Evolutionary conservation across 1,284 basidiomycete genomes (phyloP).

Genomic region (Meira miltonrushii): DNA sequence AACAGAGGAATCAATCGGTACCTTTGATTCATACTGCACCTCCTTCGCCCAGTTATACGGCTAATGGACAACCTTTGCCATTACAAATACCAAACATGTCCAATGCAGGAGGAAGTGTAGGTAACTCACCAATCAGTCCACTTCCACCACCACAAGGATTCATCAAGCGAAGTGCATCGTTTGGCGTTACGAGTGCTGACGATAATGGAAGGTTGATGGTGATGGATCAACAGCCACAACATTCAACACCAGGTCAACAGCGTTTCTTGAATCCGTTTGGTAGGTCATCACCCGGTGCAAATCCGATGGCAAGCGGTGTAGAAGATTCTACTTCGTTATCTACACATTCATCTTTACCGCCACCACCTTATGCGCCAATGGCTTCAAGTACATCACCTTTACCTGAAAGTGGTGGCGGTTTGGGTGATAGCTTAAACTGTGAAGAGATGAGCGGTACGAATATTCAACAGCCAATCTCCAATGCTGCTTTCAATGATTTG

Average conservation of each 20-base stretch:
- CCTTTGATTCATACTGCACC: conserved; percentile 8
- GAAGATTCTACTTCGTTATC: neutral
- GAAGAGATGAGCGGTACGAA: no score
- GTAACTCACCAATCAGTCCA: neutral
- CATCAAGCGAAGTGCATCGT: conserved; percentile 5
- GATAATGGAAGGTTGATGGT: neutral
- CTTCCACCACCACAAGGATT: neutral
- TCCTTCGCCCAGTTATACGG: neutral
- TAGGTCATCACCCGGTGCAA: neutral
- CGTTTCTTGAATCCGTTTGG: conserved; percentile 2
- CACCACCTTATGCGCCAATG: neutral
- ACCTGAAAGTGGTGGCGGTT: no score
- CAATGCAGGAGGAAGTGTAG: neutral
- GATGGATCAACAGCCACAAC: neutral
- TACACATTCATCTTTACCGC: neutral
- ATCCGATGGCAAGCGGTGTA: neutral
- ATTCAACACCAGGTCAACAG: neutral
- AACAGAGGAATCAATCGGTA: neutral
- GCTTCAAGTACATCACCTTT: neutral
- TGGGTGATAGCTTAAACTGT: no score
- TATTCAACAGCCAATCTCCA: conserved; percentile 1
- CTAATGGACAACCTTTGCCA: neutral
- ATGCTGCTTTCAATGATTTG: conserved; percentile 5
- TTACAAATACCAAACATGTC: neutral
- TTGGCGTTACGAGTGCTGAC: neutral